phyloP scores from a whole-genome alignment of 2,329 filamentous ascomycete species.

The Taxawa tesnikishii region DNA sequence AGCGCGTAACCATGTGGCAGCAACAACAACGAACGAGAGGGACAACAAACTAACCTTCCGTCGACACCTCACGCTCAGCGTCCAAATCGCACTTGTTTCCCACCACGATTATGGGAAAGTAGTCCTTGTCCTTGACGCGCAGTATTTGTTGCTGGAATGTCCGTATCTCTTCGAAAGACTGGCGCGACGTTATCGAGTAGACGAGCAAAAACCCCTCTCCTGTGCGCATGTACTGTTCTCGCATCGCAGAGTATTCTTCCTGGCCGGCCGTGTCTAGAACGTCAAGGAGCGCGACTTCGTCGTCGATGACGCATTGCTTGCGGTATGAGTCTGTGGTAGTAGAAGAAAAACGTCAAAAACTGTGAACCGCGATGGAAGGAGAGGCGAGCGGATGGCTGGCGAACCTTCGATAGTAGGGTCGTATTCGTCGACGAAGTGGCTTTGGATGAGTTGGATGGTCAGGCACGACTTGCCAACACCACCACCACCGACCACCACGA shows the following conservation, averaged over 20 bases:
- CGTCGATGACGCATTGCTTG: conserved; percentile 98
- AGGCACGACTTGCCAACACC: conserved; percentile 98
- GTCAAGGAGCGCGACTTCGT: conserved; percentile 93
- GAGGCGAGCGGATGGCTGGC: conserved; percentile 15
- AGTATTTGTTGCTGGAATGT: conserved; percentile 99
- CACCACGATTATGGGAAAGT: conserved; percentile 98
- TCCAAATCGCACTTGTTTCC: conserved; percentile 99
- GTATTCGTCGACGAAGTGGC: conserved; percentile 98
- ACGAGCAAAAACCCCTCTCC: conserved; percentile 96
- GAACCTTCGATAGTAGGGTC: conserved; percentile 97
- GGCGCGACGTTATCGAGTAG: conserved; percentile 94
- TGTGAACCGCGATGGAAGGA: neutral
- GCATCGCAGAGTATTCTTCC: conserved; percentile 98
- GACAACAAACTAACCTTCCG: conserved; percentile 66
- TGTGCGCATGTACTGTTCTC: conserved; percentile 99
- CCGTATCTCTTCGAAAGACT: conserved; percentile 96
- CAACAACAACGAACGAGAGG: too few relatives aligned
- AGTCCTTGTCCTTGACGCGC: conserved; percentile 98
- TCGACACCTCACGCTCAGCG: conserved; percentile 76
- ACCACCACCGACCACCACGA: conserved; percentile 91
- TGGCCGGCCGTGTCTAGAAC: conserved; percentile 97
- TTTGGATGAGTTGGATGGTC: conserved; percentile 74
- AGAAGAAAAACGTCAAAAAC: conserved; percentile 1
- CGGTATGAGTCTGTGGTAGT: conserved; percentile 79
- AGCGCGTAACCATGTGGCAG: too few relatives aligned